Evolutionary conservation across 306 rosid genomes (phyloP), one percentile per base, ranked within the genome.

Genomic region (Begonia peltatifolia): DNA sequence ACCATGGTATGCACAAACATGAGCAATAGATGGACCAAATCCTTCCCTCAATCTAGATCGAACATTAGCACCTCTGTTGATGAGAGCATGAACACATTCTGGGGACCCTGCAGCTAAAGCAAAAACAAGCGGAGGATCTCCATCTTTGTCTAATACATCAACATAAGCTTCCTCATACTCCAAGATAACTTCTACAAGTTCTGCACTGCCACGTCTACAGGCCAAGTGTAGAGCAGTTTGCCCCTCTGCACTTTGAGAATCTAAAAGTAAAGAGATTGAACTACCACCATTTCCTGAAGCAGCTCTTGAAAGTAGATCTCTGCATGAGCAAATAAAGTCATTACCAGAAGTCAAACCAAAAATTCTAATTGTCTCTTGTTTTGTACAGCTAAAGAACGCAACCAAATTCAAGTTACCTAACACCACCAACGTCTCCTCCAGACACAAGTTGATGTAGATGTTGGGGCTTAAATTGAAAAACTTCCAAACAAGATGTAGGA

Each of bases 221-320:
- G 99, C 99, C 73, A 90, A 65, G 70, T 90, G 99, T 53, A 90
- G 95, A 61, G 94, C 99, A 12, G 95, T 90, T 75, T 86, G 99
- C 61, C 99, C 99, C 57, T 83, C 94, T 50, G 77, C 78, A 76
- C 86, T 80, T 75, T 81, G 94, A 58, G 99, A 77, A 62, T 74
- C 94, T 76, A 90, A 71, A n/a, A 90, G 25, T 54, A 79, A 76
- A 62, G 77, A 71, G 61, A 86, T 61, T 63, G 72, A 70, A 55
- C 62, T 59, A 68, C 68, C 71, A 54, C 71, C 82, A 64, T 65
- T 83, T 69, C 75, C 86, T 12, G 73, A 68, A 36, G 79, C 79
- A 67, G 86, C 84, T 81, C 69, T 83, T 14, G 68, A 68, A 63
- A 90, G 87, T 53, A 90, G 77, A 63, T 78, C 86, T 71, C 99